Conservation (phyloP, 305 asterid species). For the Ruellia speciosa region DNA sequence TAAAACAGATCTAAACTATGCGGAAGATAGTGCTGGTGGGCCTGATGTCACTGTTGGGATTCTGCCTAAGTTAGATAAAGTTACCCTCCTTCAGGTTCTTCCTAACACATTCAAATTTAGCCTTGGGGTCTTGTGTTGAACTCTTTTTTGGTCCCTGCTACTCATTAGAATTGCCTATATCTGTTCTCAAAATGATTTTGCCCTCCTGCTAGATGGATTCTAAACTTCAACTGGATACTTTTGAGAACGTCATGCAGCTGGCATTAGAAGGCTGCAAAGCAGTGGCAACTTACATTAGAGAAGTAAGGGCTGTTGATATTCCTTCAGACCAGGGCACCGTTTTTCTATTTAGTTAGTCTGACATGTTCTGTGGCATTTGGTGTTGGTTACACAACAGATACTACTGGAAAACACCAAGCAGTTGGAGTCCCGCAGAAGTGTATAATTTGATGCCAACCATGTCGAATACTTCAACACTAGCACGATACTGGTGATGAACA, state of each 20-base stretch:
- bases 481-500: neutral
- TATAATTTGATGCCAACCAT: slow-evolving; percentile 19
- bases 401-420: slow-evolving; percentile 68
- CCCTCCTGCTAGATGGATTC: slow-evolving; percentile 68
- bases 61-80: slow-evolving; percentile 81
- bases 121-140: neutral
- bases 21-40: slow-evolving; percentile 97
- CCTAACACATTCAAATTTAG: slow-evolving; percentile 3
- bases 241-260: slow-evolving; percentile 86
- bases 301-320: slow-evolving; percentile 33
- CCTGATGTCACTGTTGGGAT: slow-evolving; percentile 95
- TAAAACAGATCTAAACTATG: slow-evolving; percentile 69
- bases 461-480: neutral
- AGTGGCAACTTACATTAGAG: slow-evolving; percentile 69
- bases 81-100: slow-evolving; percentile 87
- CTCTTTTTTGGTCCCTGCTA: neutral
- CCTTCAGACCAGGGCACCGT: neutral
- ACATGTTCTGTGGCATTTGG: slow-evolving; percentile 6
- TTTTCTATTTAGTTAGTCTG: no score
- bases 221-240: slow-evolving; percentile 72
- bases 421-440: slow-evolving; percentile 64
- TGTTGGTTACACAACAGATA: slow-evolving; percentile 35
- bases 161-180: neutral
- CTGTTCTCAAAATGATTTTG: slow-evolving; percentile 8
- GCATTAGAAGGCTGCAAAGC: slow-evolving; percentile 96